These are phyloP conservation scores for Pseudogymnoascus sp. DNA, from an alignment of 2,329 filamentous ascomycete genomes.

Conservation along the genomic window DNA sequence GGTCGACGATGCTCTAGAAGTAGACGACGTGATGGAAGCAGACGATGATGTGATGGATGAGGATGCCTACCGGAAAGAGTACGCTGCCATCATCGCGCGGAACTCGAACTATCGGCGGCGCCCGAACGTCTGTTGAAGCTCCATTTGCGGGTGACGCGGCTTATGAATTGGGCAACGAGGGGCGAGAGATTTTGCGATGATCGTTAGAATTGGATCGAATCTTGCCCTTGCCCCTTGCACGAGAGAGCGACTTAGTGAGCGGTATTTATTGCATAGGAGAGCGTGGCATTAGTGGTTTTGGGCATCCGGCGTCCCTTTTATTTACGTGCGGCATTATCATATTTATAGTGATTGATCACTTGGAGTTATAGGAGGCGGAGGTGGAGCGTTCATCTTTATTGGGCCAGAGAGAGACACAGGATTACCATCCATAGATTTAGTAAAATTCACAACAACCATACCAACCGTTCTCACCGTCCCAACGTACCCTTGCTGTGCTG, in stretches of 20 bases:
- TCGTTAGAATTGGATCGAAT: neutral
- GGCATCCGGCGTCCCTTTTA: neutral
- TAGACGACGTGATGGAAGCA: neutral
- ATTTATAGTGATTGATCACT: slow-evolving; percentile 8
- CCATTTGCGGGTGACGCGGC: neutral
- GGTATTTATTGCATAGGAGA: neutral
- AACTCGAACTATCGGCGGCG: slow-evolving; percentile 2
- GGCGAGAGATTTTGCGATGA: neutral
- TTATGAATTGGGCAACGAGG: neutral
- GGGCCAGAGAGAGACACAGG: neutral
- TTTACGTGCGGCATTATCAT: slow-evolving; percentile 4
- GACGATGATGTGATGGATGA: neutral
- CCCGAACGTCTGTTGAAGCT: neutral
- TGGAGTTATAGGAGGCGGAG: neutral
- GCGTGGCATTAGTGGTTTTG: neutral
- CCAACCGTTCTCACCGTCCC: neutral
- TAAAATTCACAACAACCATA: neutral
- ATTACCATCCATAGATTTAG: slow-evolving; percentile 8
- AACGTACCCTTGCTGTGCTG: slow-evolving; percentile 4
- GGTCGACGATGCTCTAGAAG: neutral
- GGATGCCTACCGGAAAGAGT: neutral
- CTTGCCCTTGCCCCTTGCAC: neutral
- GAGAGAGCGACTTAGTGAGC: slow-evolving; percentile 1
- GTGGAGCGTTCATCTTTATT: neutral
- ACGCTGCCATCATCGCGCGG: neutral